These are phyloP conservation scores for Cytospora chrysosperma DNA, from an alignment of 2,329 filamentous ascomycete genomes.

Conservation along the genomic window DNA sequence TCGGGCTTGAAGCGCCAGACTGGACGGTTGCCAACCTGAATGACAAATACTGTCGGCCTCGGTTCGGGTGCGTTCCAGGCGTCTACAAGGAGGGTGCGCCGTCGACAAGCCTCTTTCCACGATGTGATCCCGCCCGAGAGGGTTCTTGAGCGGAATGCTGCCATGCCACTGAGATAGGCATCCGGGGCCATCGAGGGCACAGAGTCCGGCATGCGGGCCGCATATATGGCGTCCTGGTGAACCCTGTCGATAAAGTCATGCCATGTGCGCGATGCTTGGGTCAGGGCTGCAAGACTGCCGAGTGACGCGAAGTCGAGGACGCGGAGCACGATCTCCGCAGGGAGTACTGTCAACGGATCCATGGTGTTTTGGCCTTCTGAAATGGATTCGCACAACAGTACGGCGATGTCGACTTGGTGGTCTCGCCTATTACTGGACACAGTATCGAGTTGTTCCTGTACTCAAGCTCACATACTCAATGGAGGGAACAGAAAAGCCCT, in stretches of 20 bases:
- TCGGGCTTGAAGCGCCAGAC: constrained; percentile 47
- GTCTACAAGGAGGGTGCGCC: constrained; percentile 37
- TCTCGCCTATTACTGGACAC: not conserved
- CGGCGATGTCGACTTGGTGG: not conserved
- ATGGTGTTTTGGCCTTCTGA: not conserved
- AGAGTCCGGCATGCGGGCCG: constrained; percentile 4
- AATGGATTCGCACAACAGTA: not conserved
- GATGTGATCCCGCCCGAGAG: constrained; percentile 34
- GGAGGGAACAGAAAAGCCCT: not conserved
- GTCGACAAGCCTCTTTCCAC: constrained; percentile 46
- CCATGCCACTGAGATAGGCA: constrained; percentile 6
- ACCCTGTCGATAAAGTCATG: constrained; percentile 26
- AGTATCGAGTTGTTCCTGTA: not conserved
- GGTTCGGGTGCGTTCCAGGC: constrained; percentile 40
- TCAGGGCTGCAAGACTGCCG: constrained; percentile 22
- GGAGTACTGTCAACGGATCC: constrained; percentile 26
- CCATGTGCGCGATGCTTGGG: constrained; percentile 24
- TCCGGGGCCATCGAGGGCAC: constrained; percentile 5
- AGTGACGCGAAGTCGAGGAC: constrained; percentile 27
- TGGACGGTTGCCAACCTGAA: constrained; percentile 41
- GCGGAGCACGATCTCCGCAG: constrained; percentile 28
- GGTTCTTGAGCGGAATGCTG: constrained; percentile 33
- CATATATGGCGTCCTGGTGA: constrained; percentile 28
- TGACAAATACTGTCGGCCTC: constrained; percentile 37
- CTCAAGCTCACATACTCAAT: not conserved